Evolutionary conservation across 2,329 filamentous ascomycete species (phyloP).

Genomic region (Penicillium sp.): DNA sequence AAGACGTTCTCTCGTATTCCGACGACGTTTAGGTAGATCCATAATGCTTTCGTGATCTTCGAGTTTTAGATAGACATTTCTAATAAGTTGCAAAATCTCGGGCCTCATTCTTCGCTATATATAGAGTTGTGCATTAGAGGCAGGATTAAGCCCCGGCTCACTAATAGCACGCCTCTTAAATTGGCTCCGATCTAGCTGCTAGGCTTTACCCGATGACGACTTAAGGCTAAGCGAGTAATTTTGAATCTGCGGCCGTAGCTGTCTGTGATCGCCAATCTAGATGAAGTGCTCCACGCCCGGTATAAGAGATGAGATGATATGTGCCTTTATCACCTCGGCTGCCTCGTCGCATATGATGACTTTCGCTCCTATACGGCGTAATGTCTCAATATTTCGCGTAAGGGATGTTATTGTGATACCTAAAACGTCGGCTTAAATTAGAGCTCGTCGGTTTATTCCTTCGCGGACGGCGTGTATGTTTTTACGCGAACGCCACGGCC

Average conservation of each 20-base stretch:
- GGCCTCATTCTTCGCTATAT: constrained; percentile 16
- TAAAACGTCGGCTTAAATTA: constrained; percentile 11
- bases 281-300: constrained; percentile 42
- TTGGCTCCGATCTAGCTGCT: constrained; percentile 7
- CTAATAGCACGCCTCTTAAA: constrained; percentile 14
- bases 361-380: constrained; percentile 8
- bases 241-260: constrained; percentile 35
- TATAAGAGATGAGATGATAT: constrained; percentile 44
- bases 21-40: constrained; percentile 2
- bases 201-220: constrained; percentile 1
- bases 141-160: constrained; percentile 4
- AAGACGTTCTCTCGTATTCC: constrained; percentile 18
- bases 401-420: constrained; percentile 14
- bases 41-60: not conserved
- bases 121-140: constrained; percentile 6
- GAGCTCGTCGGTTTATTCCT: constrained; percentile 3
- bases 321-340: constrained; percentile 64
- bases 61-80: constrained; percentile 6
- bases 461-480: constrained; percentile 3
- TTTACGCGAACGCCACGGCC: not conserved
- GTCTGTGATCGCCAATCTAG: constrained; percentile 35
- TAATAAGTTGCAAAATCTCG: constrained; percentile 6
- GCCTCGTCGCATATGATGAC: constrained; percentile 65
- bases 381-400: constrained; percentile 9
- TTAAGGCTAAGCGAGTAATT: constrained; percentile 12